Evolutionary conservation across 1,139 yeast species (phyloP).

Genomic region (Lodderomyces parapsilosis): DNA sequence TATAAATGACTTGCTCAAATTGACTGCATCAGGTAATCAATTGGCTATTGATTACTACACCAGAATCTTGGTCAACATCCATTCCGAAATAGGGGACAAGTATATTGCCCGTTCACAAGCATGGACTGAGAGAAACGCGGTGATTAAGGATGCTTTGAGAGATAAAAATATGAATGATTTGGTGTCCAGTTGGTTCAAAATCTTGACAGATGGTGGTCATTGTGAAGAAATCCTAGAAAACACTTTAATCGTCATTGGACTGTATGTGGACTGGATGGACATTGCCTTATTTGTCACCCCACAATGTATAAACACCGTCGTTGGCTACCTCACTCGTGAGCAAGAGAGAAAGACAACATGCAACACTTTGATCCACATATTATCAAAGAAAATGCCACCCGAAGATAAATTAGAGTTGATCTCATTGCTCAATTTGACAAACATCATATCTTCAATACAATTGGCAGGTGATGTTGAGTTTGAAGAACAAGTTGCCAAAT

Average conservation of each 20-base stretch:
- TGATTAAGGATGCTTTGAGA: slow-evolving; percentile 80
- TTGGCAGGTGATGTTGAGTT: slow-evolving; percentile 56
- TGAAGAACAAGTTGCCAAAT: slow-evolving; percentile 71
- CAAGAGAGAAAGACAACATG: slow-evolving; percentile 60
- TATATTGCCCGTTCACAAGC: slow-evolving; percentile 68
- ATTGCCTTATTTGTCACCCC: slow-evolving; percentile 73
- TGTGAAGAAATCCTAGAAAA: slow-evolving; percentile 53
- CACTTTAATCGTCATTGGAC: slow-evolving; percentile 71
- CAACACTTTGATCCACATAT: slow-evolving; percentile 72
- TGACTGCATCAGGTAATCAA: slow-evolving; percentile 16
- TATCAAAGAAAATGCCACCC: slow-evolving; percentile 90
- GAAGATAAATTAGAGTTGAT: slow-evolving; percentile 79
- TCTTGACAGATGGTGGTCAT: slow-evolving; percentile 33
- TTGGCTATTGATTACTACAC: slow-evolving; percentile 74
- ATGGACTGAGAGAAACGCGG: slow-evolving; percentile 62
- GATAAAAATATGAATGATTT: slow-evolving; percentile 69
- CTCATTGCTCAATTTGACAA: slow-evolving; percentile 63
- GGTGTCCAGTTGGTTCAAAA: slow-evolving; percentile 66
- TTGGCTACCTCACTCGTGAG: slow-evolving; percentile 54
- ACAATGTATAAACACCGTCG: slow-evolving; percentile 60
- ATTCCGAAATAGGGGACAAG: slow-evolving; percentile 92
- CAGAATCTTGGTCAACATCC: slow-evolving; percentile 72
- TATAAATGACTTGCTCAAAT: slow-evolving; percentile 56
- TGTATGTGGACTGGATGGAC: slow-evolving; percentile 94
- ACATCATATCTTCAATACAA: slow-evolving; percentile 43